These are phyloP conservation scores for Pachysandra terminalis DNA, from an alignment of 164 flowering plant species.

Conservation along the genomic window DNA sequence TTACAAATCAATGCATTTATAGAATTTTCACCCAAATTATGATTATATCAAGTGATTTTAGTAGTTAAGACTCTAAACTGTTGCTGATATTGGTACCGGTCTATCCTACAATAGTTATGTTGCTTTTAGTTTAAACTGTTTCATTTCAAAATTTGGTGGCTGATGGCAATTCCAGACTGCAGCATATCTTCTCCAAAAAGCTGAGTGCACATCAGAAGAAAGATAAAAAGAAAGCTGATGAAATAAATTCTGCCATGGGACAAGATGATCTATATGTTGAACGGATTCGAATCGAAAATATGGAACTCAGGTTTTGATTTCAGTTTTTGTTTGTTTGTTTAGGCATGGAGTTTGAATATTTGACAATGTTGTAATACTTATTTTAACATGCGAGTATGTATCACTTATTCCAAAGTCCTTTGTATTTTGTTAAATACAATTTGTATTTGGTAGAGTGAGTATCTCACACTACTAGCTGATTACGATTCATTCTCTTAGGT, in stretches of 20 bases:
- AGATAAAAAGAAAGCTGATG: slow-evolving; percentile 68
- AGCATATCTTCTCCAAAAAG: slow-evolving; percentile 41
- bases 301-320: slow-evolving; percentile 70
- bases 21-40: neutral
- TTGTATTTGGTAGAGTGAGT: neutral
- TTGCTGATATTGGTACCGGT: neutral
- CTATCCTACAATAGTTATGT: neutral
- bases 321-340: too few species aligned
- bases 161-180: slow-evolving; percentile 47
- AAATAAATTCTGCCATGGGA: slow-evolving; percentile 34
- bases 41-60: too few species aligned
- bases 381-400: neutral
- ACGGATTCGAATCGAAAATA: slow-evolving; percentile 79
- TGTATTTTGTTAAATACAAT: neutral
- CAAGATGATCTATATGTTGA: slow-evolving; percentile 60
- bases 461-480: too few species aligned
- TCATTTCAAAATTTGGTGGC: too few species aligned
- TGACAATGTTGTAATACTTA: too few species aligned
- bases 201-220: slow-evolving; percentile 28
- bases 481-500: neutral
- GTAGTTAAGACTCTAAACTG: neutral
- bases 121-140: too few species aligned
- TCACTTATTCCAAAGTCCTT: neutral
- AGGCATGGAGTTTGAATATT: neutral
- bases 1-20: too few species aligned